Base-by-base conservation (phyloP, 139 green algal genomes). In the Tetraselmis chui region DNA sequence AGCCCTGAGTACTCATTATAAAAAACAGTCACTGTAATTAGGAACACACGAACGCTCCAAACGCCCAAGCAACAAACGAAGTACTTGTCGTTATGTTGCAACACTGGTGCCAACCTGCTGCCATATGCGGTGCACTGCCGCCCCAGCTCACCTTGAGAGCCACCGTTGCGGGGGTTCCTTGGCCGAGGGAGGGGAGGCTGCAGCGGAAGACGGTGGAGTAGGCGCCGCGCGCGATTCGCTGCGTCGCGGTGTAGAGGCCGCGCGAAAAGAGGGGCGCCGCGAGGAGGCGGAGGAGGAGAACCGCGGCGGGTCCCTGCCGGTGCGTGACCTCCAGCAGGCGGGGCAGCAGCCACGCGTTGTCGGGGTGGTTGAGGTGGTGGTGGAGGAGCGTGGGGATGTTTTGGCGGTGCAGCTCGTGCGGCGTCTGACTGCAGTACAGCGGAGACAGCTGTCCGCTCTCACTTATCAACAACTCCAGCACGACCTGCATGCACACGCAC, bases 221-320 rank as follows among this genome's bases (percentile, higher is more conserved):
- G 0, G 90, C 89, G 26, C 90, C 90, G 1, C 85, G 82, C 0
- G 87, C 87, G 30, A 90, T 83, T 77, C 91, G 87, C 83, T 89
- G 25, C 31, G 85, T 28, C 31, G 85, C 79, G 27, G 11, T 22
- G 80, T 93, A 93, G 30, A 85, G 87, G 1, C 74, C 59, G 5
- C 78, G 29, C 31, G 87, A 85, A 79, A 94, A 93, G 32, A 91
- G 82, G 29, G 1, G 32, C 59, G 2, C 83, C 59, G 82, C 81
- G 1, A 94, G 82, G 22, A 93, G 79, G 32, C 87, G 89, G 79
- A 94, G 82, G 75, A 94, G 83, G 1, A 88, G 86, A 59, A 84
- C 30, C 2, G 81, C 78, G 58, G 59, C 76, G 11, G 75, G 59
- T 24, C 85, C 86, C 26, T 81, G 76, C 26, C 11, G 75, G n/a